Evolutionary conservation across 352 stramenopile species (phyloP).

Genomic region (Phytophthora constricta): DNA sequence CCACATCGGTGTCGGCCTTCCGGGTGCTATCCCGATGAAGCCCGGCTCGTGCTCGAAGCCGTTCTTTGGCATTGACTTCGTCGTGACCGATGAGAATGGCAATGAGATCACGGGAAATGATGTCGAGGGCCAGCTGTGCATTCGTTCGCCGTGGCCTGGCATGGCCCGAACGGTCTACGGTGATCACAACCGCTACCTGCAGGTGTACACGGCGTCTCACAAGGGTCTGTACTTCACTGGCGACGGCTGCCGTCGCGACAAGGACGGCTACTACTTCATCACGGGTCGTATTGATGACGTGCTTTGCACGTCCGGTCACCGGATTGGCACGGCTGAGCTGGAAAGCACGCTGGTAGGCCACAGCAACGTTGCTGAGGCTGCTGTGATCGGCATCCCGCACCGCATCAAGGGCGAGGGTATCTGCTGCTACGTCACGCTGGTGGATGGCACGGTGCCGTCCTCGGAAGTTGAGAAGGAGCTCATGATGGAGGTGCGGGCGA

Average conservation of each 20-base stretch:
- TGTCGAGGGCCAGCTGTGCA: constrained; percentile 95
- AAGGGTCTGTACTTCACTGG: constrained; percentile 97
- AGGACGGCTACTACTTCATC: constrained; percentile 98
- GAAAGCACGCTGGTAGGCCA: constrained; percentile 93
- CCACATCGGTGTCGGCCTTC: constrained; percentile 94
- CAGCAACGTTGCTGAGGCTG: constrained; percentile 93
- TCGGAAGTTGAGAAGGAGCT: constrained; percentile 69
- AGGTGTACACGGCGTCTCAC: constrained; percentile 97
- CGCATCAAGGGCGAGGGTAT: constrained; percentile 97
- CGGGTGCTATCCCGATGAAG: constrained; percentile 87
- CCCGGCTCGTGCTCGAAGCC: constrained; percentile 95
- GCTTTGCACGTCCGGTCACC: constrained; percentile 93
- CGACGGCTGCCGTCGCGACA: constrained; percentile 87
- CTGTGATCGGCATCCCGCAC: constrained; percentile 95
- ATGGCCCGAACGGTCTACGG: constrained; percentile 95
- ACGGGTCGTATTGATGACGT: constrained; percentile 98
- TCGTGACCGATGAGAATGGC: constrained; percentile 81
- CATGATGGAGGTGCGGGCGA: constrained; percentile 85
- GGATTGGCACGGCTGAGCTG: constrained; percentile 89
- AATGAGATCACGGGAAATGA: constrained; percentile 86
- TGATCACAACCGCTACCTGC: constrained; percentile 96
- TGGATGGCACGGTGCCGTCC: constrained; percentile 75
- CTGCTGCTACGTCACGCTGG: constrained; percentile 95
- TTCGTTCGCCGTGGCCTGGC: constrained; percentile 95
- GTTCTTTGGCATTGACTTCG: constrained; percentile 96